Percentiles rank a stretch among this genome's conserved stretches.
Conservation (phyloP, 805 yeast genomes). For the Wickerhamomyces ciferrii region DNA sequence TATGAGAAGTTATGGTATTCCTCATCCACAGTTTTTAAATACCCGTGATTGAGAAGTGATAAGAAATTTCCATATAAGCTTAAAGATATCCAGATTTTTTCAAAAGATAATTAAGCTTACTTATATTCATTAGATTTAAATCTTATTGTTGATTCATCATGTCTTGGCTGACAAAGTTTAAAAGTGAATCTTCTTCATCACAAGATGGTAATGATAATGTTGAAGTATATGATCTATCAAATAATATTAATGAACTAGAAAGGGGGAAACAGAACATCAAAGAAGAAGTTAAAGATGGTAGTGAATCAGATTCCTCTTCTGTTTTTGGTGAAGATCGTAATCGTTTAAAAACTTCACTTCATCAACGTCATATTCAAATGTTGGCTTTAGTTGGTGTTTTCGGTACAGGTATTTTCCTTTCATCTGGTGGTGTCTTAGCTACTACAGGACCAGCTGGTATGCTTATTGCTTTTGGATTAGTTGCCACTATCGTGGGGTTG, state of each 20-base stretch:
- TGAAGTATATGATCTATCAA: neutral
- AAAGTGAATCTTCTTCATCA: neutral
- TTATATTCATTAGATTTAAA: too few species aligned
- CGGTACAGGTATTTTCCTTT: slow-evolving; percentile 39
- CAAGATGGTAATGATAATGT: neutral
- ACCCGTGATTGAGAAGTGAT: too few species aligned
- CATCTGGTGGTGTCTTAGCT: slow-evolving; percentile 32
- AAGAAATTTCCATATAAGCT: too few species aligned
- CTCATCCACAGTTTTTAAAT: too few species aligned
- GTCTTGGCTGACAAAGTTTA: neutral
- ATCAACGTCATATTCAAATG: slow-evolving; percentile 38
- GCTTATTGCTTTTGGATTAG: slow-evolving; percentile 26
- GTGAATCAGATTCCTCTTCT: neutral
- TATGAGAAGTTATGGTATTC: too few species aligned
- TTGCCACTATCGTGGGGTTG: slow-evolving; percentile 31
- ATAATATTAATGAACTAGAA: neutral
- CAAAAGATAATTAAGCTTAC: too few species aligned
- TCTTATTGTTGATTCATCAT: too few species aligned
- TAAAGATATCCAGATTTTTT: too few species aligned
- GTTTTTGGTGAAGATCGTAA: slow-evolving; percentile 14
- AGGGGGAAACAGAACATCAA: neutral
- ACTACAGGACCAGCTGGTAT: slow-evolving; percentile 31
- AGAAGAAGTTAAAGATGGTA: neutral
- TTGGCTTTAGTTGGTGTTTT: slow-evolving; percentile 42
- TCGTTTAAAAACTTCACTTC: slow-evolving; percentile 5